Conservation (phyloP, 2,329 filamentous ascomycete species). For the Capronia epimyces region DNA sequence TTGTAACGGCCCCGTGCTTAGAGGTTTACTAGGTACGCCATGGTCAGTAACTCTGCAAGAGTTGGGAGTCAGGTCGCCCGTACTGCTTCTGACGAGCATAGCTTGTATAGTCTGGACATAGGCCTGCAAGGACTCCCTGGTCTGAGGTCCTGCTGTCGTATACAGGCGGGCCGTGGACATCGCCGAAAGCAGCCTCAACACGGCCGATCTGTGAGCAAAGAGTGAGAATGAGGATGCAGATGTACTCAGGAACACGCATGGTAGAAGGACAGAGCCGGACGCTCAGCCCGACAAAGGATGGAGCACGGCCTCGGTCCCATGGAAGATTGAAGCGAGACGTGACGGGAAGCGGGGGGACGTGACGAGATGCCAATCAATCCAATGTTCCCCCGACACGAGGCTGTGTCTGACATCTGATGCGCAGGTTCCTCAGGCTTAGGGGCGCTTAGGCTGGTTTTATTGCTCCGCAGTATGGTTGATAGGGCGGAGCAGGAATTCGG, state of each 20-base stretch:
- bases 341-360: background rate
- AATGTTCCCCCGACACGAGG: too few relatives aligned
- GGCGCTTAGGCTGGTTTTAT: too few relatives aligned
- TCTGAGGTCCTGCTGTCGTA: conserved; percentile 16
- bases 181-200: conserved; percentile 3
- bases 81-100: conserved; percentile 30
- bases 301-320: background rate
- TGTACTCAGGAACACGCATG: conserved; percentile 10
- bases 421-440: too few relatives aligned
- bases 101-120: conserved; percentile 31
- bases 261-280: background rate
- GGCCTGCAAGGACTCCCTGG: conserved; percentile 18
- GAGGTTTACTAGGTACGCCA: conserved; percentile 59
- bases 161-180: conserved; percentile 8
- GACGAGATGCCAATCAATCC: too few relatives aligned
- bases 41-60: conserved; percentile 7
- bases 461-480: too few relatives aligned
- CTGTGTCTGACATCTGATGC: too few relatives aligned
- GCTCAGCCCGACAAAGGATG: background rate
- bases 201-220: conserved; percentile 1
- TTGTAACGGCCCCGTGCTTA: conserved; percentile 69
- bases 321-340: background rate
- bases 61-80: background rate
- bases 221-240: conserved; percentile 1
- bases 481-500: too few relatives aligned